Base-by-base conservation (phyloP, 2,329 filamentous ascomycete genomes). In the Ophiognomonia clavigignenti-juglandacearum region DNA sequence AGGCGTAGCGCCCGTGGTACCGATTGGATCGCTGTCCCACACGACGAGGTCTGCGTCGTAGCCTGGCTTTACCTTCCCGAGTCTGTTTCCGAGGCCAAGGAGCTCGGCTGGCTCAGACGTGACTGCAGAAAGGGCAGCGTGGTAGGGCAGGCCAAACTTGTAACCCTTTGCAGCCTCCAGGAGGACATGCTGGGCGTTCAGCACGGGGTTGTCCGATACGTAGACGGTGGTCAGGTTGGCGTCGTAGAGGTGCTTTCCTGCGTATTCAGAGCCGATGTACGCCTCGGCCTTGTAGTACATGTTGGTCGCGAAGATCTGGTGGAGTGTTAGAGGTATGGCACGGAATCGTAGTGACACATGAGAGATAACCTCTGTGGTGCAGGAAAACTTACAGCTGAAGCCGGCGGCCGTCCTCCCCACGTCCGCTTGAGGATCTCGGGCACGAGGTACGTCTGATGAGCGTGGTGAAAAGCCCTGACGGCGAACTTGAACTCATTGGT, bases 221-320 rank as follows among this genome's bases (percentile, higher is more conserved):
- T 84, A 86, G 19, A 85, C 75, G 1, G 81, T 74, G 0, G 81
- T 85, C 26, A 87, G 69, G 22, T 78, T 82, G 47, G 77, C 72
- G 19, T 86, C 82, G 54, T 80, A 80, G 0, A 87, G 70, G 4
- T 80, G 71, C 59, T 84, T 85, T 22, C 82, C 83, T 2, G 83
- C 82, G 50, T 77, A 77, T 59, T 85, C 80, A 10, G 80, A 84
- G 0, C 75, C 83, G 4, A 77, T 68, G 54, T 83, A 85, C 0
- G 82, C 68, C 64, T 87, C 84, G 1, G 76, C 71, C 64, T 87
- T 86, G 72, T 86, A 87, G 61, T 78, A 84, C 78, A 85, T 85
- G 59, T 82, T 85, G 57, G 86, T 82, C 9, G 83, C 82, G 55
- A 87, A 87, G 4, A n/a, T n/a, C n/a, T n/a, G n/a, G n/a, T n/a